A percentile compares a stretch with the other conserved stretches of the same genome.
Conservation (phyloP, 495 filamentous ascomycete species). For the Penicillium robsamsonii region DNA sequence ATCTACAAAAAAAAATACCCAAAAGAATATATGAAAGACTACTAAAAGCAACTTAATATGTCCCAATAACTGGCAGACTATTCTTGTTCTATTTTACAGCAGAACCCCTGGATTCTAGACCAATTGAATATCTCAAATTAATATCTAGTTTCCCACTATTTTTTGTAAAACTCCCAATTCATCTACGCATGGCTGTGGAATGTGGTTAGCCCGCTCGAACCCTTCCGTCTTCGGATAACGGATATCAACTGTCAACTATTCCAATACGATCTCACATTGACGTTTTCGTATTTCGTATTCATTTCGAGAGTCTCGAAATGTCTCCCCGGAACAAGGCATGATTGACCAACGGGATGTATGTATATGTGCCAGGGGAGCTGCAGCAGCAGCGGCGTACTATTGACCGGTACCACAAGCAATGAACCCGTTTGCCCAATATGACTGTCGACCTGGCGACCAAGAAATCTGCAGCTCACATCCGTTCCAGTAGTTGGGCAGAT, state of each 20-base stretch:
- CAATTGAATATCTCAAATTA: not conserved
- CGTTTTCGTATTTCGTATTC: slow-evolving; percentile 2
- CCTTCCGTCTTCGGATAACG: slow-evolving; percentile 2
- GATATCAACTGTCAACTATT: not conserved
- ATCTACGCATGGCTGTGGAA: not conserved
- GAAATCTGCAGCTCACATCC: not conserved
- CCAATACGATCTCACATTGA: slow-evolving; percentile 2
- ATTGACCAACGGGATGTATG: not conserved
- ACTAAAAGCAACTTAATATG: not conserved
- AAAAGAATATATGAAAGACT: not conserved
- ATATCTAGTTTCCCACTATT: not conserved
- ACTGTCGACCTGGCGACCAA: slow-evolving; percentile 10
- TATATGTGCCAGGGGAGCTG: slow-evolving; percentile 11
- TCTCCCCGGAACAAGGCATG: slow-evolving; percentile 2
- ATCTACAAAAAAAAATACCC: not conserved
- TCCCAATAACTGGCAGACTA: not conserved
- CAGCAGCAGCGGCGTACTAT: slow-evolving; percentile 11
- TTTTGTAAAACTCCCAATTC: not conserved
- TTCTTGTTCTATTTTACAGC: not conserved
- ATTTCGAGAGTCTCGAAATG: not conserved
- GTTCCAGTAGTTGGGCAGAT: slow-evolving; percentile 15
- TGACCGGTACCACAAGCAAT: slow-evolving; percentile 6
- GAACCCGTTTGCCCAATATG: slow-evolving; percentile 11
- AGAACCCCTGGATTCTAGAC: not conserved
- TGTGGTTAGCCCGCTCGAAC: not conserved